Percentiles rank a stretch among this genome's conserved stretches.
Evolutionary conservation across 2,329 filamentous ascomycete species (phyloP).

Genomic region (Mycosphaerella sp.): DNA sequence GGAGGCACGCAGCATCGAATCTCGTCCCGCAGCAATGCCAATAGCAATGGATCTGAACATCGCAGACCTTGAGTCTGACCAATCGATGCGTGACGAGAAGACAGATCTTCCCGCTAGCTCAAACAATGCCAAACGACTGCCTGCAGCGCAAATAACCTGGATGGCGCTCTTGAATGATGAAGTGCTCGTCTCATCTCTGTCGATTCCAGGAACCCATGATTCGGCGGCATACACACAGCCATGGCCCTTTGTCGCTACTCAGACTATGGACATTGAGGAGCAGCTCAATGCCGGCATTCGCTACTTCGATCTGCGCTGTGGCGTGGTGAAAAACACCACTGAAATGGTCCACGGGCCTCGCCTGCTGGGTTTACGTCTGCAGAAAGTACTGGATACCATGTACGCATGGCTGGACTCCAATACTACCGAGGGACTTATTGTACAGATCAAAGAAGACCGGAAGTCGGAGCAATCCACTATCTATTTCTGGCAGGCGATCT

Average conservation of each 20-base stretch:
- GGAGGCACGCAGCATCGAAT: background rate
- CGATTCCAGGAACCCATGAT: conserved; percentile 36
- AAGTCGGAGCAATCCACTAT: conserved; percentile 29
- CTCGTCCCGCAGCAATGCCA: background rate
- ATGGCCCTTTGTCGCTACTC: conserved; percentile 34
- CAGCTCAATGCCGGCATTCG: conserved; percentile 34
- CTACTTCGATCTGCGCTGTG: conserved; percentile 36
- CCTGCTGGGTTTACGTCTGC: conserved; percentile 29
- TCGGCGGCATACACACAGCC: conserved; percentile 33
- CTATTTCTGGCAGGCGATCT: conserved; percentile 38
- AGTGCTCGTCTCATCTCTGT: conserved; percentile 27
- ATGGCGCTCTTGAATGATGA: conserved; percentile 23
- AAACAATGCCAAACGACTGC: background rate
- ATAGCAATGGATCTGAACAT: background rate
- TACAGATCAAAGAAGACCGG: conserved; percentile 35
- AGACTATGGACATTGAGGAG: conserved; percentile 26
- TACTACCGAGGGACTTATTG: conserved; percentile 30
- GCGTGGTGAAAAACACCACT: conserved; percentile 28
- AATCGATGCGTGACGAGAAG: background rate
- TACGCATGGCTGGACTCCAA: conserved; percentile 30
- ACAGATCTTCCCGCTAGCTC: background rate
- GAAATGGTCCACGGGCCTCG: conserved; percentile 36
- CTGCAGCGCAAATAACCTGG: conserved; percentile 8
- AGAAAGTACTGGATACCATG: conserved; percentile 27
- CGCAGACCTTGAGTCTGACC: background rate